phyloP scores from a whole-genome alignment of 306 rosid genomes.

The Aeschynomene evenia region DNA sequence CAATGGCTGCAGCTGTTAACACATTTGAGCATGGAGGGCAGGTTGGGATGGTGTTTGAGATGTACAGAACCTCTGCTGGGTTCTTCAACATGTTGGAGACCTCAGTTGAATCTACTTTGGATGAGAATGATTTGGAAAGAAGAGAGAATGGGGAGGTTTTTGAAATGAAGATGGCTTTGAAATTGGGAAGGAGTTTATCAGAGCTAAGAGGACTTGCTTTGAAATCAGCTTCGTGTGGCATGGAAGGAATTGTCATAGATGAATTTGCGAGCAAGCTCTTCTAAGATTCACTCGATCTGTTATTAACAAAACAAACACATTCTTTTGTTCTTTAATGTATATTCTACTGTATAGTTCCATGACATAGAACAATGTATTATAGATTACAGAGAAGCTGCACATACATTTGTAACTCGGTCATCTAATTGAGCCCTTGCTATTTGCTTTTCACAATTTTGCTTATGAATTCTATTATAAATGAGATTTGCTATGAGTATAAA shows the following conservation, averaged over 20 bases:
- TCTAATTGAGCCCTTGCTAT: not conserved
- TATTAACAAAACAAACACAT: not conserved
- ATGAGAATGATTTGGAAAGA: constrained; percentile 39
- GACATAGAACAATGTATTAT: not conserved
- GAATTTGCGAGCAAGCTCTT: constrained; percentile 42
- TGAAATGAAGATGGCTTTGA: constrained; percentile 49
- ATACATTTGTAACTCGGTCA: not conserved
- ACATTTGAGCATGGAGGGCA: constrained; percentile 55
- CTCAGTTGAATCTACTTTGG: constrained; percentile 39
- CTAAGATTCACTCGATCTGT: not conserved
- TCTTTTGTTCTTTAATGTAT: not conserved
- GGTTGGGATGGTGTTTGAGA: constrained; percentile 60
- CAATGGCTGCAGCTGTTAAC: constrained; percentile 39
- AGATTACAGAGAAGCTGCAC: not conserved
- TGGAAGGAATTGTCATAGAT: constrained; percentile 34
- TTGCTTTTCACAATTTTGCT: not conserved
- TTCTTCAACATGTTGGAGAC: constrained; percentile 40
- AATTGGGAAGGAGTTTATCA: constrained; percentile 53
- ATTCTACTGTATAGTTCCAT: not conserved
- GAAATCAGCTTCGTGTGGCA: constrained; percentile 41
- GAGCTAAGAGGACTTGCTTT: constrained; percentile 42
- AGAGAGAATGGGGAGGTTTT: constrained; percentile 51
- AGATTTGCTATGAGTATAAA: no score
- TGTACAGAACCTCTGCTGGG: constrained; percentile 51
- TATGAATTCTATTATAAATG: no score